Conservation (phyloP, 1,284 basidiomycete genomes). For the Peniophora sp. region DNA sequence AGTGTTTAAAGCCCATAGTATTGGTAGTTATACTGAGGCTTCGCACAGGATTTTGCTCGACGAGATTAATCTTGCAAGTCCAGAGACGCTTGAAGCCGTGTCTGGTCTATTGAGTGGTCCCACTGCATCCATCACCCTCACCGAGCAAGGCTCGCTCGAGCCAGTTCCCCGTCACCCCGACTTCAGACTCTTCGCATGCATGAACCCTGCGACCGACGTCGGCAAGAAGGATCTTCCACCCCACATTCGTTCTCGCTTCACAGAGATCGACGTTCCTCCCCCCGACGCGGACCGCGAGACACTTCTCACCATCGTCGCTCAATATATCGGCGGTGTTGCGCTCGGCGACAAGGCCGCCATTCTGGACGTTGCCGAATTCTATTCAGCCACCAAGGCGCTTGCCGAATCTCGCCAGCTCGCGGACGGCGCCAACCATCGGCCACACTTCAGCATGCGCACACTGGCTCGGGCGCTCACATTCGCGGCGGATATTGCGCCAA, state of each 20-base stretch:
- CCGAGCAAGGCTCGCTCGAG: conserved; percentile 90
- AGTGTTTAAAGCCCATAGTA: conserved; percentile 16
- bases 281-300: conserved; percentile 93
- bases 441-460: conserved; percentile 97
- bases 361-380: conserved; percentile 90
- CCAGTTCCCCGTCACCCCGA: conserved; percentile 88
- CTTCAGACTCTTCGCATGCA: conserved; percentile 96
- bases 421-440: conserved; percentile 91
- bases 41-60: conserved; percentile 83
- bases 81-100: conserved; percentile 94
- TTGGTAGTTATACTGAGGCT: neutral
- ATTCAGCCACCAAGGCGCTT: conserved; percentile 76
- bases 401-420: conserved; percentile 79
- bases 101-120: conserved; percentile 82
- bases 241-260: conserved; percentile 87
- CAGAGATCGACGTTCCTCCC: conserved; percentile 90
- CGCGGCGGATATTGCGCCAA: conserved; percentile 72
- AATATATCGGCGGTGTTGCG: conserved; percentile 84
- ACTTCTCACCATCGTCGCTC: conserved; percentile 78
- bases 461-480: conserved; percentile 89
- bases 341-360: conserved; percentile 86
- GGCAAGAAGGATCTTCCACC: conserved; percentile 96
- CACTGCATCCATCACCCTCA: conserved; percentile 84
- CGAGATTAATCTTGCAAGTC: conserved; percentile 91
- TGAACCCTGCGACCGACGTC: conserved; percentile 99